Evolutionary conservation across 805 yeast species (phyloP), one percentile per base, ranked within the genome.

Genomic region (Pichia rugopelliculosa): DNA sequence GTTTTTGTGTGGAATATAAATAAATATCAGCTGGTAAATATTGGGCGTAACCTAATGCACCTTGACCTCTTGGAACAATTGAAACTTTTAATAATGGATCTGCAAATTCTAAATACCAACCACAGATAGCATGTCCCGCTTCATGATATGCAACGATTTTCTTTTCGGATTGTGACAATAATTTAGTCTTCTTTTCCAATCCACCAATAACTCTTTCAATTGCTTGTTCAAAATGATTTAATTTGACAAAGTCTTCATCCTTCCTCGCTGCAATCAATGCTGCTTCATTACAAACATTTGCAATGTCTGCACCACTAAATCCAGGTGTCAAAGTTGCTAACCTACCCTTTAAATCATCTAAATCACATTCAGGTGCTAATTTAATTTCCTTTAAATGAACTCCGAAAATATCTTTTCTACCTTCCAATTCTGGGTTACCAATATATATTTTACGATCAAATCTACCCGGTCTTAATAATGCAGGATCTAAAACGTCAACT

Each of bases 111-210:
- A 89, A 73, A 62, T 72, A 87, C 97, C 96, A 90, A 21, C 96
- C 97, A 67, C 96, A 86, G 42, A 89, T 84, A 4, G 97, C 97
- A 65, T 89, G 97, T 0, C 97, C 97, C 2, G 97, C 97, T 68
- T 89, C 97, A 66, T 89, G 97, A 62, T 86, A 89, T 0, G 96
- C 96, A 43, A 89, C 96, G 27, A 86, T 78, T 55, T 72, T 79
- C 71, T 87, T 86, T 65, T 90, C 96, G 33, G 84, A 87, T 10
- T 83, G 82, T 6, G 87, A 80, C 45, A 89, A 71, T 9, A 90
- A 80, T 62, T 82, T 79, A 0, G 93, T 79, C 61, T 87, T 87
- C 67, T 84, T 84, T 64, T 89, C 96, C 41, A 90, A 70, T n/a
- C 97, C 97, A 11, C 95, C 96, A 68, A 89, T 82, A 42, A 89